Conservation (phyloP, 2,329 filamentous ascomycete species). For the Pseudocercospora fuligena region DNA sequence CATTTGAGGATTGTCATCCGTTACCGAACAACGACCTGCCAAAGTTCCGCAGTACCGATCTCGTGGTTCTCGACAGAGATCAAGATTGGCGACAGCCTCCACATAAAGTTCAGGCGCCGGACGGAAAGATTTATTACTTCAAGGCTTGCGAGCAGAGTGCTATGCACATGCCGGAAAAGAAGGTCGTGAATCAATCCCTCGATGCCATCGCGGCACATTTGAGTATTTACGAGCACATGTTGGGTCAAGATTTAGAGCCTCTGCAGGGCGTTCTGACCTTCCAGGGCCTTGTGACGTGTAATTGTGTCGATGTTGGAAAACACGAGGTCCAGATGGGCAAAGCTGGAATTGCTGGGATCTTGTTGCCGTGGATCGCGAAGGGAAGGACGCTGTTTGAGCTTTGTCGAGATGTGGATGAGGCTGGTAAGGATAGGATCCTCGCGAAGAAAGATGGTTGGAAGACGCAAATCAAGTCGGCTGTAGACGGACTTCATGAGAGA, state of each 20-base stretch:
- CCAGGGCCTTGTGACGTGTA: not conserved
- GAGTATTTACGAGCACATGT: not conserved
- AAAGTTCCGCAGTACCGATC: not conserved
- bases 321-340: not conserved
- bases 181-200: not conserved
- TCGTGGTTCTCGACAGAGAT: slow-evolving; percentile 3
- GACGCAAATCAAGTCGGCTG: not conserved
- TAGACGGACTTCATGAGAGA: not conserved
- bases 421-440: not conserved
- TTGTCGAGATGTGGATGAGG: not conserved
- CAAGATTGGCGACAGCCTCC: slow-evolving; percentile 8
- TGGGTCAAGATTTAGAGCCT: not conserved
- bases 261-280: not conserved
- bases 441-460: not conserved
- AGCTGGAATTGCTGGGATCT: slow-evolving; percentile 1
- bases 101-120: not conserved
- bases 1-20: not conserved
- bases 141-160: slow-evolving; percentile 3
- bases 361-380: slow-evolving; percentile 3
- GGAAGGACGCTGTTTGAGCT: not conserved
- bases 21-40: not conserved
- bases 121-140: slow-evolving; percentile 6
- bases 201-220: slow-evolving; percentile 8
- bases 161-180: not conserved
- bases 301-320: not conserved